A percentile compares a stretch with the other conserved stretches of the same genome.
Conservation (phyloP, 306 rosid species). For the Amphicarpaea edgeworthii region DNA sequence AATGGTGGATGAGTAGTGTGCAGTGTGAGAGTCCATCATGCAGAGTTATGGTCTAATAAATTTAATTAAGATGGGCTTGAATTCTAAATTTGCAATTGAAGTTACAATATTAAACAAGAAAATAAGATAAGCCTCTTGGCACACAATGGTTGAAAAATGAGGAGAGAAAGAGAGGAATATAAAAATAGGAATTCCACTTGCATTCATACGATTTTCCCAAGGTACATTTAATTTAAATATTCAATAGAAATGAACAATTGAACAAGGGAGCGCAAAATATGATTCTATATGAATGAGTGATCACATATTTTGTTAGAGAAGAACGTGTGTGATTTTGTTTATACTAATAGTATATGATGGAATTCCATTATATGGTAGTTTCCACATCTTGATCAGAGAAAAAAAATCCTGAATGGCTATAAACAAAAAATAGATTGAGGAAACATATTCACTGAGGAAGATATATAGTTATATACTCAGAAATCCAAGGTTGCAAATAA, state of each 20-base stretch:
- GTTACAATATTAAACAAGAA: background rate
- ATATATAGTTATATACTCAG: background rate
- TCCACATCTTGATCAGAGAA: slow-evolving; percentile 11
- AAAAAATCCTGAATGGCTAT: too few relatives aligned
- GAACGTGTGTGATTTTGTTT: slow-evolving; percentile 36
- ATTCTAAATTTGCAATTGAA: slow-evolving; percentile 21
- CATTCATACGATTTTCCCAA: slow-evolving; percentile 7
- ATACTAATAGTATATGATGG: slow-evolving; percentile 25
- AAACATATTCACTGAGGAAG: background rate
- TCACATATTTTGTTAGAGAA: slow-evolving; percentile 44
- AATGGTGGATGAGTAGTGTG: slow-evolving; percentile 26
- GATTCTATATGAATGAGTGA: slow-evolving; percentile 23
- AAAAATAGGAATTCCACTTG: slow-evolving; percentile 20
- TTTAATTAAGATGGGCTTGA: slow-evolving; percentile 17
- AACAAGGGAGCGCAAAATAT: slow-evolving; percentile 15
- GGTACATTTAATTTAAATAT: background rate
- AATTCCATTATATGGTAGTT: slow-evolving; percentile 1
- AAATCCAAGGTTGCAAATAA: slow-evolving; percentile 6
- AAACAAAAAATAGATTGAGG: slow-evolving; percentile 3
- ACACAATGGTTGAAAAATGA: background rate
- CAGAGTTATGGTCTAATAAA: slow-evolving; percentile 35
- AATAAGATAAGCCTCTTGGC: background rate
- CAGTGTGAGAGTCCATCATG: background rate
- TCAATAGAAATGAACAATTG: slow-evolving; percentile 7
- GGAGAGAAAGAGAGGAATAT: background rate